Evolutionary conservation across 2,329 filamentous ascomycete genomes (phyloP), one percentile per base, ranked within the genome.

Genomic region (Beauveria asiatica): DNA sequence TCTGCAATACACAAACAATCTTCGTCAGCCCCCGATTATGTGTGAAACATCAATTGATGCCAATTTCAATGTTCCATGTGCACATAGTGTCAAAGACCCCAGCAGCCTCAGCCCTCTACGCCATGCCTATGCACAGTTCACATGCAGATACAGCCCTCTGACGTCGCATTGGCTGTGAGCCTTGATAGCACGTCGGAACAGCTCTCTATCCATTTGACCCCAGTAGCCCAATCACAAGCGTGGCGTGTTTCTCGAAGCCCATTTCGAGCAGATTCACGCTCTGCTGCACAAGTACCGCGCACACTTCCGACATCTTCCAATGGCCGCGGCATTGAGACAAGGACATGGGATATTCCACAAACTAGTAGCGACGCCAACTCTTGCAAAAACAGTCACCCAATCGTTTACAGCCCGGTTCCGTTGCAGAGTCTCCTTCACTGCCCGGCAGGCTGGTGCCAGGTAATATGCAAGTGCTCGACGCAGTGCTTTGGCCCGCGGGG

Each of bases 111-210:
- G 55, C 33, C 33, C 11, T 50, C 42, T 19, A 45, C 54, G 44
- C 44, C 44, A 49, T 41, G 45, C 37, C 23, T 23, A 58, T 58
- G 56, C 46, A 51, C 33, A 19, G 37, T 58, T 58, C 56, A 51
- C 56, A 58, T 58, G 56, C 37, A 58, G 56, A 58, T 58, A 37
- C 55, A 57, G 55, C 55, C 55, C 55, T 57, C 55, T 57, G 45
- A 48, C 55, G 55, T 57, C 55, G 55, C 45, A 50, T 46, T 42
- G 21, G 21, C 25, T 23, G 21, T 10, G 37, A 42, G 55, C 17
- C 30, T 30, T 33, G 56, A 58, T 42, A 41, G 13, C 17, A 44
- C 19, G 16, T 27, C 7, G 21, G 17, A 21, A 46, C 16, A 13
- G 21, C 30, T 42, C n/a, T n/a, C 33, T n/a, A 13, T 30, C 23